Evolutionary conservation across 164 flowering plant genomes (phyloP).

Genomic region (Aristolochia contorta): DNA sequence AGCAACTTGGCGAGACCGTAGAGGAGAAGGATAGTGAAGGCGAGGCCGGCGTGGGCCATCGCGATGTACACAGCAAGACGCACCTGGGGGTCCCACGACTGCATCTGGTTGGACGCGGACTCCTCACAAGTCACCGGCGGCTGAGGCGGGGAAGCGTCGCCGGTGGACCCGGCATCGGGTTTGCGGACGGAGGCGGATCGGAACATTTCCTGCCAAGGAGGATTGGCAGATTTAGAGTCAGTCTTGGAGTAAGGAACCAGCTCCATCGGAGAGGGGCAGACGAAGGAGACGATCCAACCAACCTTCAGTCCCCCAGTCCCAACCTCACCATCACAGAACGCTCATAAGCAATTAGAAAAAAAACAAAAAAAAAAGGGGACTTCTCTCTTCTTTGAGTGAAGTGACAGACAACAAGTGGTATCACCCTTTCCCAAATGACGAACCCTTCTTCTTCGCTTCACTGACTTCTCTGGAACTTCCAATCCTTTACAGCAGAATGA

Average conservation of each 20-base stretch:
- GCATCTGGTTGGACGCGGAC: not conserved
- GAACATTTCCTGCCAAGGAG: conserved; percentile 93
- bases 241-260: conserved; percentile 47
- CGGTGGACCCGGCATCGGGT: conserved; percentile 22
- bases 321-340: not conserved
- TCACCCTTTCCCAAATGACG: too few species aligned
- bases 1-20: conserved; percentile 55
- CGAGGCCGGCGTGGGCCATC: conserved; percentile 92
- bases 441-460: too few species aligned
- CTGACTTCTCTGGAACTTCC: too few species aligned
- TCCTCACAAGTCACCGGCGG: not conserved
- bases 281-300: not conserved
- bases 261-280: conserved; percentile 32
- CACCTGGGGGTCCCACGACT: conserved; percentile 39
- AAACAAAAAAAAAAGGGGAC: too few species aligned
- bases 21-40: conserved; percentile 45
- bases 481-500: too few species aligned
- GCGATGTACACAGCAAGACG: conserved; percentile 86
- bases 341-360: too few species aligned
- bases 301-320: not conserved
- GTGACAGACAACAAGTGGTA: too few species aligned
- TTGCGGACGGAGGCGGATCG: conserved; percentile 65
- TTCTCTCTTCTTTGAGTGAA: too few species aligned
- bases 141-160: conserved; percentile 10
- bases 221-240: conserved; percentile 20